A percentile compares a stretch with the other conserved stretches of the same genome.
Evolutionary conservation across 2,329 filamentous ascomycete species (phyloP).

Genomic region (Neoascochyta sp.): DNA sequence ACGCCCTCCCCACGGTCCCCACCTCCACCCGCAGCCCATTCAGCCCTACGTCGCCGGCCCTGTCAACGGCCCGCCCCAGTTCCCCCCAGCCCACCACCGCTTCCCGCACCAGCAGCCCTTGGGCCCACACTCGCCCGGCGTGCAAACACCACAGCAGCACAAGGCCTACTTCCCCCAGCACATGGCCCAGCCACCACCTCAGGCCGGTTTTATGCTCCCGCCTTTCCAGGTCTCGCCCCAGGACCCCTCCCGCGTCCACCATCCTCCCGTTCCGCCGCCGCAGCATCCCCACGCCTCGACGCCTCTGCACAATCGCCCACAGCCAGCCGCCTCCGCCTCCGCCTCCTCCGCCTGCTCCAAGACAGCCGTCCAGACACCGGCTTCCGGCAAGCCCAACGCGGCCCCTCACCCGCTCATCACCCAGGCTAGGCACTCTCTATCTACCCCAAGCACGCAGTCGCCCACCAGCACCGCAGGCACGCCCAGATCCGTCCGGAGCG

Average conservation of each 20-base stretch:
- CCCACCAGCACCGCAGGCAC: slow-evolving; percentile 25
- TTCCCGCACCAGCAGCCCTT: slow-evolving; percentile 22
- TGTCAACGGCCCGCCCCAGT: slow-evolving; percentile 24
- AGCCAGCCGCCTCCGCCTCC: slow-evolving; percentile 3
- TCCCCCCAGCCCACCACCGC: slow-evolving; percentile 28
- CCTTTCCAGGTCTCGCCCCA: slow-evolving; percentile 48
- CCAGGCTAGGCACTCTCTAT: slow-evolving; percentile 22
- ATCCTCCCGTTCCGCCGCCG: slow-evolving; percentile 24
- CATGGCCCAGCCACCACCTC: slow-evolving; percentile 38
- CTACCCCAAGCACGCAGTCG: slow-evolving; percentile 27
- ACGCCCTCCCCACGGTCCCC: slow-evolving; percentile 35
- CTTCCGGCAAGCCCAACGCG: slow-evolving; percentile 11
- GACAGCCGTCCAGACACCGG: slow-evolving; percentile 13
- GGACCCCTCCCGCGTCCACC: slow-evolving; percentile 39
- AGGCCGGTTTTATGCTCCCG: slow-evolving; percentile 47
- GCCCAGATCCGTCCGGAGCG: slow-evolving; percentile 28
- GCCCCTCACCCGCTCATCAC: slow-evolving; percentile 23
- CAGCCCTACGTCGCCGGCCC: slow-evolving; percentile 23
- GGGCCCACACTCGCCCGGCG: slow-evolving; percentile 31
- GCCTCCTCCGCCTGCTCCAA: slow-evolving; percentile 3
- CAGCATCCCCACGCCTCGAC: slow-evolving; percentile 30
- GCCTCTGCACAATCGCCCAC: slow-evolving; percentile 19
- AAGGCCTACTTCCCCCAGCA: slow-evolving; percentile 34
- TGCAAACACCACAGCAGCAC: slow-evolving; percentile 30
- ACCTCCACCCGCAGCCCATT: slow-evolving; percentile 22